These are phyloP conservation scores for Ehretia macrophylla DNA, from an alignment of 257 asterid species.

Conservation along the genomic window DNA sequence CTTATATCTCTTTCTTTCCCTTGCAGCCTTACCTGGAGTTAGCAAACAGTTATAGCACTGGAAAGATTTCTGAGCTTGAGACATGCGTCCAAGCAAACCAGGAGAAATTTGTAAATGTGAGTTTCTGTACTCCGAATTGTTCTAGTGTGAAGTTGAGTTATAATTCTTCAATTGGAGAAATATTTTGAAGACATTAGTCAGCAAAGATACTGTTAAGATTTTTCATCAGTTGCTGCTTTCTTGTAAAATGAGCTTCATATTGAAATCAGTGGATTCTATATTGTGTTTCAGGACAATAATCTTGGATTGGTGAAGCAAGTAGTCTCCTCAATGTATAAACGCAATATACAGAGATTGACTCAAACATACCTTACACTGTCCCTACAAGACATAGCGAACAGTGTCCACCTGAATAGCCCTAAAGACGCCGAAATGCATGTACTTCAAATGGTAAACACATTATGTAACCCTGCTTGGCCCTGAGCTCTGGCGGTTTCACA, in stretches of 20 bases:
- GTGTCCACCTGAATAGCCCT: conserved; percentile 65
- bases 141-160: not conserved
- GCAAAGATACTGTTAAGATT: too few species aligned
- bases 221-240: not conserved
- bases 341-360: conserved; percentile 93
- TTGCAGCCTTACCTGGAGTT: conserved; percentile 87
- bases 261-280: not conserved
- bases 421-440: conserved; percentile 99
- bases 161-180: too few species aligned
- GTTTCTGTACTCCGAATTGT: conserved; percentile 24
- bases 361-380: conserved; percentile 96
- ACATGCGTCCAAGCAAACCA: conserved; percentile 51
- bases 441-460: conserved; percentile 77
- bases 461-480: conserved; percentile 4
- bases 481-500: conserved; percentile 4
- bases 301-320: conserved; percentile 96
- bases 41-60: conserved; percentile 62
- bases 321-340: conserved; percentile 87
- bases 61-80: conserved; percentile 77
- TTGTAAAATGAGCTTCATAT: not conserved
- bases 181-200: too few species aligned
- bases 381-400: conserved; percentile 88
- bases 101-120: conserved; percentile 74
- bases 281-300: conserved; percentile 76
- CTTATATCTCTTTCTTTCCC: too few species aligned